Conservation (phyloP, 768 basidiomycete genomes). For the Russula olivacea region DNA sequence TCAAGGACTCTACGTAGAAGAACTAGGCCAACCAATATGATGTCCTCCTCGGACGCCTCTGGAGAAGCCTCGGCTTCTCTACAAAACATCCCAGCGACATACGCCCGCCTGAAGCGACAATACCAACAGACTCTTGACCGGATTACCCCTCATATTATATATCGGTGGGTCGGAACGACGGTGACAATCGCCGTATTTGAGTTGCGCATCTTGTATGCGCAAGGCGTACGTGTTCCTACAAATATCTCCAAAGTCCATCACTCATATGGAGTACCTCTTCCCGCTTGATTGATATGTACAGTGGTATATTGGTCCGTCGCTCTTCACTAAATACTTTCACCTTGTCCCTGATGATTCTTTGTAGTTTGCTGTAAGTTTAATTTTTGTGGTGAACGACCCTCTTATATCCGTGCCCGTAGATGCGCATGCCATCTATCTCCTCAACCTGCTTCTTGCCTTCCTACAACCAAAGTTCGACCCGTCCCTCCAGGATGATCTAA, state of each 20-base stretch:
- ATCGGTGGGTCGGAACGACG: slow-evolving; percentile 80
- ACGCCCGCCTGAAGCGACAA: slow-evolving; percentile 56
- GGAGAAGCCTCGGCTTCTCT: slow-evolving; percentile 26
- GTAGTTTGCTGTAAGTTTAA: slow-evolving; percentile 64
- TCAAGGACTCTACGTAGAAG: background rate
- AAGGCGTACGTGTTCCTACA: slow-evolving; percentile 44
- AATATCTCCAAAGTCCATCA: background rate
- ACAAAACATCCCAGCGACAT: slow-evolving; percentile 32
- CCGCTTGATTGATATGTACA: slow-evolving; percentile 29
- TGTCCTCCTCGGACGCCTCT: slow-evolving; percentile 22
- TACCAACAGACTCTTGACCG: slow-evolving; percentile 90
- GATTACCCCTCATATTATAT: slow-evolving; percentile 82
- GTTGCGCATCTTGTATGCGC: slow-evolving; percentile 77
- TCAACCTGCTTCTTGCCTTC: slow-evolving; percentile 95
- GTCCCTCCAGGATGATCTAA: slow-evolving; percentile 85
- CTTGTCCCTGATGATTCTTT: slow-evolving; percentile 11
- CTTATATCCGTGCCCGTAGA: slow-evolving; percentile 38
- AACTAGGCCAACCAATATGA: slow-evolving; percentile 13
- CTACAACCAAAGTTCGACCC: slow-evolving; percentile 98
- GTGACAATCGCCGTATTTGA: slow-evolving; percentile 71
- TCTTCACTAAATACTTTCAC: background rate
- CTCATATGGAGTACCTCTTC: slow-evolving; percentile 10
- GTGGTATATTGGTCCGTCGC: slow-evolving; percentile 87
- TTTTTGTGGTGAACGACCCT: background rate
- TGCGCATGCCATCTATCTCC: slow-evolving; percentile 89